Evolutionary conservation across 495 filamentous ascomycete genomes (phyloP), one percentile per base, ranked within the genome.

Genomic region (Gamarada debralockiae): DNA sequence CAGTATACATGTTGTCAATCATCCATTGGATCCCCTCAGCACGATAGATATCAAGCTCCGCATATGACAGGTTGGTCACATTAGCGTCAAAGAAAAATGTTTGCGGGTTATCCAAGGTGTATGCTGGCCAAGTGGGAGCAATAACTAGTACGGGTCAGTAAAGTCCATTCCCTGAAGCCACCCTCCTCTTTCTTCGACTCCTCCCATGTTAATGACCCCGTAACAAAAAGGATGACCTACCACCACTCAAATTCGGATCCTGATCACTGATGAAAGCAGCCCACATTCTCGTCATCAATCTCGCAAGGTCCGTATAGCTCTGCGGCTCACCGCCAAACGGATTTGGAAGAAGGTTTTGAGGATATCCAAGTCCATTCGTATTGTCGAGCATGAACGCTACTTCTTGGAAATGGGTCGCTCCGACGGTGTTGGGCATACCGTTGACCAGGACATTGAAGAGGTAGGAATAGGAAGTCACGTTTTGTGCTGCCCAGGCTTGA

Each of bases 381-480:
- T 75, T 75, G 54, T 69, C 50, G 52, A 74, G 70, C 4, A 73
- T 67, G 55, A 74, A 77, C 0, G 72, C 68, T 2, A 77, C 69
- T 55, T 77, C 73, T 34, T 67, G 60, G 54, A 74, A 74, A 49
- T 77, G 73, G 4, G 64, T 64, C n/a, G 63, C 61, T 24, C 69
- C 69, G 10, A 64, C 44, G 2, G 22, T 21, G 23, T 22, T n/a
- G 12, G 42, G 18, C 20, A 45, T 1, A 24, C 69, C 69, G 39
- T 51, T 52, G 14, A 40, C 15, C 1, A 52, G 1, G 10, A 59
- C 52, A 27, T 75, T 67, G 61, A 77, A 78, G 45, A 66, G 65
- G 57, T 77, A 78, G 51, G 65, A 64, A 58, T 74, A 78, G 5
- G 66, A 58, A 0, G 65, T 54, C 0, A 70, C 48, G 14, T 61